A percentile compares a stretch with the other conserved stretches of the same genome.
Evolutionary conservation across 345 rosid genomes (phyloP).

Genomic region (Acer campestre): DNA sequence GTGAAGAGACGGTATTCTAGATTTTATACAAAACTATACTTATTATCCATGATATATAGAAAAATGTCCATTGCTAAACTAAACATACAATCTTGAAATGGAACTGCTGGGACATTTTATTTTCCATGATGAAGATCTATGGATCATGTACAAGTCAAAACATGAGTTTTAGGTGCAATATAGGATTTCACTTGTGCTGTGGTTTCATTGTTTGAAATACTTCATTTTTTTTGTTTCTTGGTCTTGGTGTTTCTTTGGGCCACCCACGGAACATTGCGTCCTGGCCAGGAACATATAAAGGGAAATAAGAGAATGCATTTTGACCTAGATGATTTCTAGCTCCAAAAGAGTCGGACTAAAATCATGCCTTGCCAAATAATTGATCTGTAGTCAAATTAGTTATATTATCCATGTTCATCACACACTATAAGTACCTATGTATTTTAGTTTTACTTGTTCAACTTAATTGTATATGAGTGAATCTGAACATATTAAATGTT

Average conservation of each 20-base stretch:
- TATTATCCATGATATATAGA: neutral
- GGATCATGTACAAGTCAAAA: slow-evolving; percentile 4
- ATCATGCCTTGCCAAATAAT: neutral
- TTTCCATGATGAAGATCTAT: neutral
- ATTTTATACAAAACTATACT: slow-evolving; percentile 14
- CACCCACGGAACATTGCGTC: neutral
- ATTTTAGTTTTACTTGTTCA: neutral
- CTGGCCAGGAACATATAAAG: neutral
- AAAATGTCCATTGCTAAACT: neutral
- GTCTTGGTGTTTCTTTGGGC: neutral
- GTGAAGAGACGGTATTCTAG: slow-evolving; percentile 72
- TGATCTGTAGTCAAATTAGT: neutral
- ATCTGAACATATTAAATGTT: slow-evolving; percentile 6
- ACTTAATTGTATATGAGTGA: neutral
- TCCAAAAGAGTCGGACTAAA: neutral
- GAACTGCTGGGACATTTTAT: neutral
- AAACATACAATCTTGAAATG: neutral
- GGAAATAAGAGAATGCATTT: neutral
- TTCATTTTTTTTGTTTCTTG: neutral
- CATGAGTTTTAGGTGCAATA: neutral
- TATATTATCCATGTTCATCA: neutral
- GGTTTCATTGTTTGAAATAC: neutral
- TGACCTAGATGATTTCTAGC: neutral
- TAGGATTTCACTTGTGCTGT: neutral
- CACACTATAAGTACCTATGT: neutral